These are phyloP conservation scores for Fusarium avenaceum DNA, from an alignment of 2,329 filamentous ascomycete species.

Conservation along the genomic window DNA sequence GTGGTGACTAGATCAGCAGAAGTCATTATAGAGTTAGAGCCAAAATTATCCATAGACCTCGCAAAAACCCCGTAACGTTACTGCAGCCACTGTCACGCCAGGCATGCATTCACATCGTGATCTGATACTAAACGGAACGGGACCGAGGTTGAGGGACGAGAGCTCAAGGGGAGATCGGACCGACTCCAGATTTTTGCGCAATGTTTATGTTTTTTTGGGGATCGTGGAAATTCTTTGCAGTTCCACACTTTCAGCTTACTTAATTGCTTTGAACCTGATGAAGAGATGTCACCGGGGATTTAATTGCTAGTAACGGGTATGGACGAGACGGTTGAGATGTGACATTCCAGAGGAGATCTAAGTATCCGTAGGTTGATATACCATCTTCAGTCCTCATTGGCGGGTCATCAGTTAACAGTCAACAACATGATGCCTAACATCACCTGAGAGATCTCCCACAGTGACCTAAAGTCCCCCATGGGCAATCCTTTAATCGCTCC, in stretches of 20 bases:
- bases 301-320: not conserved
- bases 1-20: too few relatives aligned
- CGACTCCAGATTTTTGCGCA: slow-evolving; percentile 35
- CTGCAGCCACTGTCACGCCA: not conserved
- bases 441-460: not conserved
- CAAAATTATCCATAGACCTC: too few relatives aligned
- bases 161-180: slow-evolving; percentile 19
- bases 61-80: not conserved
- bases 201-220: slow-evolving; percentile 1
- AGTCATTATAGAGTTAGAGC: not conserved
- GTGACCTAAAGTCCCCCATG: slow-evolving; percentile 25
- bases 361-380: not conserved
- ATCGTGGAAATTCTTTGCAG: slow-evolving; percentile 28
- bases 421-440: too few relatives aligned
- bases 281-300: slow-evolving; percentile 9
- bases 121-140: not conserved
- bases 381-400: slow-evolving; percentile 17
- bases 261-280: slow-evolving; percentile 5
- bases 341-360: not conserved
- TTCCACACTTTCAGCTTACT: slow-evolving; percentile 35
- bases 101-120: not conserved
- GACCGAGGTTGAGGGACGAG: slow-evolving; percentile 16
- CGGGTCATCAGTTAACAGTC: not conserved
- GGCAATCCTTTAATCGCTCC: slow-evolving; percentile 20
- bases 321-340: not conserved